Evolutionary conservation across 495 filamentous ascomycete species (phyloP), one percentile per base, ranked within the genome.

Genomic region (Chlorociboria aeruginascens): DNA sequence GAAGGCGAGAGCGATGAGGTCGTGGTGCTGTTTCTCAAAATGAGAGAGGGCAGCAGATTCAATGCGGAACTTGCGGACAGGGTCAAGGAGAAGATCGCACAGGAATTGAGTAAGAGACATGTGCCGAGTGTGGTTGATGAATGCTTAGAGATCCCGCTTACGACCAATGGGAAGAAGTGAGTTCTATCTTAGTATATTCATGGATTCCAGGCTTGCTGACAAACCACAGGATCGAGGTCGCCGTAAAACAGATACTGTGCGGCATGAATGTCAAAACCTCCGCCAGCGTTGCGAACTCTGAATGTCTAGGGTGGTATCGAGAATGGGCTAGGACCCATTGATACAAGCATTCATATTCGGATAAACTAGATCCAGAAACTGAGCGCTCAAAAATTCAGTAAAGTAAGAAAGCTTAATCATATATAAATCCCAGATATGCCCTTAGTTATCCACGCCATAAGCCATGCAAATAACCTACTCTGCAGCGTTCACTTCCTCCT

Each of bases 171-270:
- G 42, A 59, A 59, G 43, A 59, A 59, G 54, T 57, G 31, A 40
- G 54, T 56, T 12, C 28, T 33, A 8, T 35, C 7, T 45, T 46
- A n/a, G n/a, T n/a, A 12, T 34, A 25, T 11, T 32, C 43, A 2
- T 3, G 38, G 3, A 31, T 17, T 44, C 32, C 8, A 6, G 17
- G 16, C 28, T 1, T 4, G 32, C 49, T 52, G 32, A 52, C 17
- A 7, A 17, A 81, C 13, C 86, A 86, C 57, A 90, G 89, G 64
- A 83, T 90, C 34, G 85, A 90, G 57, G 60, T 90, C 7, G 83
- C 85, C 2, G 81, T 90, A 13, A 90, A 89, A 68, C 82, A 86
- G 65, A 88, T 89, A 46, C 77, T 90, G 4, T 85, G 77, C 0
- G 85, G 86, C 0, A 75, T 78, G 52, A 72, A 65, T 46, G 76